phyloP scores from a whole-genome alignment of 805 yeast species.

The Debaryomyces tyrocola region DNA sequence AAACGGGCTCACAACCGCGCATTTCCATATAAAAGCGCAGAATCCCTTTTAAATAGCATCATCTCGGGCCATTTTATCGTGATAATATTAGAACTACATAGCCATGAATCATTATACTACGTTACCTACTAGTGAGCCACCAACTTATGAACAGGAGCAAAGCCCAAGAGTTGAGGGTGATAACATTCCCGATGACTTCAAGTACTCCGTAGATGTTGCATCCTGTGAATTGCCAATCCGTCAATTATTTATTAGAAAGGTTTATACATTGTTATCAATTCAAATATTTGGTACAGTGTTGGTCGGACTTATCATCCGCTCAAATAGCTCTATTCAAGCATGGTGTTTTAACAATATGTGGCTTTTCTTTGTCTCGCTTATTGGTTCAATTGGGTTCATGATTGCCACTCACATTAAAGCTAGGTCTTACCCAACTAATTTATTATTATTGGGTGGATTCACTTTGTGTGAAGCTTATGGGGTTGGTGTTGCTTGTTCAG shows the following conservation, averaged over 20 bases:
- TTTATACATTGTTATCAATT: conserved; percentile 64
- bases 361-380: conserved; percentile 54
- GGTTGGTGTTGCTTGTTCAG: conserved; percentile 64
- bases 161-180: conserved; percentile 30
- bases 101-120: conserved; percentile 5
- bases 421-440: conserved; percentile 66
- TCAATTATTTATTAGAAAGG: conserved; percentile 75
- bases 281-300: conserved; percentile 66
- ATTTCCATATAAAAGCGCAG: background rate
- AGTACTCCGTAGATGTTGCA: conserved; percentile 73
- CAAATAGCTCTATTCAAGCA: conserved; percentile 41
- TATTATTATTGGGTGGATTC: conserved; percentile 60
- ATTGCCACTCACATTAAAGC: conserved; percentile 64
- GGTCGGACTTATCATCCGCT: conserved; percentile 52
- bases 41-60: background rate
- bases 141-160: conserved; percentile 17
- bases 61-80: background rate
- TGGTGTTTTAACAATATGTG: conserved; percentile 64
- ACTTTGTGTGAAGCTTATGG: conserved; percentile 75
- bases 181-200: conserved; percentile 72
- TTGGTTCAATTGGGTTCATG: conserved; percentile 64
- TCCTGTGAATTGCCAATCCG: conserved; percentile 76
- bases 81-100: background rate
- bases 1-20: background rate
- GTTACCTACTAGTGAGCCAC: conserved; percentile 16